These are phyloP conservation scores for Tylopilus vinaceipallidus DNA, from an alignment of 768 basidiomycete genomes.

Conservation along the genomic window DNA sequence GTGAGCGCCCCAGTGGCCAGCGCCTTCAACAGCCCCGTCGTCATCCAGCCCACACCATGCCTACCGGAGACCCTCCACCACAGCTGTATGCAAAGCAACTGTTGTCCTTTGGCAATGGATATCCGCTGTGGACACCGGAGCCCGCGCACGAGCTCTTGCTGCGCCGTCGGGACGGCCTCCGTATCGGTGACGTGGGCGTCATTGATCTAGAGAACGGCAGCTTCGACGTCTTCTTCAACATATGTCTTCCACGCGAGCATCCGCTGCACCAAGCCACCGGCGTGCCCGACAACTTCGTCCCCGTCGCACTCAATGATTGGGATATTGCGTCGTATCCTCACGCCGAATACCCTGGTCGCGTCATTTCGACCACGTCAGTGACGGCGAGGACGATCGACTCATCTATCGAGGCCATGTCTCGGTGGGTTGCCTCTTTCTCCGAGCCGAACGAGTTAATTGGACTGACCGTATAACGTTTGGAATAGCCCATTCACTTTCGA, in stretches of 20 bases:
- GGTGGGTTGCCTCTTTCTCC: too few species aligned
- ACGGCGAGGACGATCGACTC: conserved; percentile 1
- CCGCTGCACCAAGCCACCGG: conserved; percentile 6
- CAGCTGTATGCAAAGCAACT: conserved; percentile 8
- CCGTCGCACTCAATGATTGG: conserved; percentile 10
- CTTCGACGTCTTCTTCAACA: conserved; percentile 36
- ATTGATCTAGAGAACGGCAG: too few species aligned
- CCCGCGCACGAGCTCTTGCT: conserved; percentile 25
- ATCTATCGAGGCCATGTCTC: neutral
- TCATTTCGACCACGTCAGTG: conserved; percentile 15
- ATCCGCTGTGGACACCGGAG: conserved; percentile 36
- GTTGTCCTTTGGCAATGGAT: conserved; percentile 21
- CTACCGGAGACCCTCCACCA: too few species aligned
- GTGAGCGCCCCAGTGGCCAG: too few species aligned
- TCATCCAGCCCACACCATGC: too few species aligned
- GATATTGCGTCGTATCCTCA: conserved; percentile 8
- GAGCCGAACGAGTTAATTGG: neutral
- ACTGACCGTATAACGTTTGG: neutral
- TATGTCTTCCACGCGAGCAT: conserved; percentile 35
- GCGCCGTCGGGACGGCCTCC: conserved; percentile 22
- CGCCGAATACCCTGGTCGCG: conserved; percentile 11
- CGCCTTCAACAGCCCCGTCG: too few species aligned
- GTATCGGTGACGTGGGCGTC: conserved; percentile 37
- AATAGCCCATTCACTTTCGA: conserved; percentile 4
- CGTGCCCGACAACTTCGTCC: conserved; percentile 29